A percentile compares a stretch with the other conserved stretches of the same genome.
These are phyloP conservation scores for Fusarium vanettenii DNA, from an alignment of 2,329 filamentous ascomycete species.

Conservation along the genomic window DNA sequence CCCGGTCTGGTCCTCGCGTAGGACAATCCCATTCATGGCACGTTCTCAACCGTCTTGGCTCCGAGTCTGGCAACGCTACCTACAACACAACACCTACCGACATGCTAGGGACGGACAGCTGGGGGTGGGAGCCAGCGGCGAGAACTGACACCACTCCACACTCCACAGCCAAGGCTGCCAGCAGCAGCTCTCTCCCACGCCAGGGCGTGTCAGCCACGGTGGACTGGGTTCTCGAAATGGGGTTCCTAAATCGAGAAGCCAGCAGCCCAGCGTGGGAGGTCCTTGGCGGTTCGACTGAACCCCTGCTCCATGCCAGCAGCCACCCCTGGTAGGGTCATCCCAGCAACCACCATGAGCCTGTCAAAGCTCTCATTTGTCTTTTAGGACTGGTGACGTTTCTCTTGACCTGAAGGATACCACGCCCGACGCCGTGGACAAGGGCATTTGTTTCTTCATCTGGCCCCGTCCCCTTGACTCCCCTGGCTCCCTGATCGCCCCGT, in stretches of 20 bases:
- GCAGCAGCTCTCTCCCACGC: conserved; percentile 17
- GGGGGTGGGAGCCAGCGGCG: conserved; percentile 26
- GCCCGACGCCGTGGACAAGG: conserved; percentile 36
- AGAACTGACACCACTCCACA: conserved; percentile 34
- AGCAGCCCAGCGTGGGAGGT: conserved; percentile 35
- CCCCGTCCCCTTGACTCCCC: conserved; percentile 32
- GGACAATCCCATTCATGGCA: conserved; percentile 43
- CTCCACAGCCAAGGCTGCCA: conserved; percentile 26
- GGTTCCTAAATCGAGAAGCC: conserved; percentile 42
- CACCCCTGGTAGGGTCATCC: conserved; percentile 43
- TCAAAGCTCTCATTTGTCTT: conserved; percentile 38
- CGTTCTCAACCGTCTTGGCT: conserved; percentile 42
- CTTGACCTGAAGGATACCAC: conserved; percentile 39
- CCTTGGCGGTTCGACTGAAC: conserved; percentile 40
- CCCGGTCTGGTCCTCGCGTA: conserved; percentile 40
- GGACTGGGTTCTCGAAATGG: conserved; percentile 37
- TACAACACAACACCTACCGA: not conserved
- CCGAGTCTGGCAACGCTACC: conserved; percentile 7
- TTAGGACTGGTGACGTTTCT: conserved; percentile 43
- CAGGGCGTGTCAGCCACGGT: conserved; percentile 37
- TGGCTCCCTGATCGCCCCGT: conserved; percentile 45
- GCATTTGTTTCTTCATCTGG: conserved; percentile 45
- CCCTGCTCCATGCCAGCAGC: conserved; percentile 40
- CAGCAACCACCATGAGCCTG: conserved; percentile 43
- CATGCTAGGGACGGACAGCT: conserved; percentile 15